Base-by-base conservation (phyloP, 495 filamentous ascomycete species). In the Aspergillus leporis region DNA sequence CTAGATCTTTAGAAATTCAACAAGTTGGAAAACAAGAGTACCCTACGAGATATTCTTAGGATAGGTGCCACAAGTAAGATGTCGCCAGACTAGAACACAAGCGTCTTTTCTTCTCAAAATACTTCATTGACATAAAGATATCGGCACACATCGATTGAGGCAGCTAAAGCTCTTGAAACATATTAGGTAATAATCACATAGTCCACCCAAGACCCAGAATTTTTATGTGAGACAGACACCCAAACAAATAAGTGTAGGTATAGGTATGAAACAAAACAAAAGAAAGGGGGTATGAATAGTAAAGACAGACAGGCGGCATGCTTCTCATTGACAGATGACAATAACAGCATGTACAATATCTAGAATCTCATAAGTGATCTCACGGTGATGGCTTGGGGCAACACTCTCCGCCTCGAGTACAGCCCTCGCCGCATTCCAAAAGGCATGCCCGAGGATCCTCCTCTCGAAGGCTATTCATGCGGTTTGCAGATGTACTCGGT, bases 391-490 rank as follows among this genome's bases (percentile, higher is more conserved):
- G 72, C 55, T 70, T 76, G 25, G 80, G 74, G 64, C 92, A 98
- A 73, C 93, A 98, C 53, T 90, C 78, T 55, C 77, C 86, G 53
- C 81, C 83, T 0, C 78, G 82, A 16, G 78, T 82, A 65, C 93
- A 98, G 55, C 90, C 84, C 59, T 95, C 91, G 7, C 91, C 89
- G 53, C 93, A 97, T 51, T 93, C 90, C 12, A 98, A 69, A 50
- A 98, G 77, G 66, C 93, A 98, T 3, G 83, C 77, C 41, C 86
- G 80, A 4, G 81, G 73, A 30, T 84, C 81, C 23, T 61, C 77
- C 46, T 72, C 80, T 28, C 73, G 73, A 68, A 84, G 58, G 68
- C 85, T 86, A 31, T 72, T 75, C 16, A 76, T 73, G 59, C 74
- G 70, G 56, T 77, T 83, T 25, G 77, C 61, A 48, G 69, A 56